phyloP scores from a whole-genome alignment of 2,329 filamentous ascomycete species.

The Exophiala xenobiotica region DNA sequence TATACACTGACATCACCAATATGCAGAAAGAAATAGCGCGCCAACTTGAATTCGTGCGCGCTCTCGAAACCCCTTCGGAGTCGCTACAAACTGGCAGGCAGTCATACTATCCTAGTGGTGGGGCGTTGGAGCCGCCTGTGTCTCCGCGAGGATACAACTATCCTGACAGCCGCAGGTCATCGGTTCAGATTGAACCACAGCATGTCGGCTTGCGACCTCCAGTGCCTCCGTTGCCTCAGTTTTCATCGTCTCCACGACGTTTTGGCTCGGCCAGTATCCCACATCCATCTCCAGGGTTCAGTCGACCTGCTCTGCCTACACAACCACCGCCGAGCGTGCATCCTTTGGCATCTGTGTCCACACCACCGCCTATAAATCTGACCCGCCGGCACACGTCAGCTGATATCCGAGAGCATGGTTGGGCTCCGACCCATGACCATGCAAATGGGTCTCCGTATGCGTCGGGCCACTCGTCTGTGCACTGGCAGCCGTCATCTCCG shows the following conservation, averaged over 20 bases:
- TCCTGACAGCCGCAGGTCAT: conserved; percentile 75
- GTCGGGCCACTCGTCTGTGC: conserved; percentile 60
- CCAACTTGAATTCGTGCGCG: conserved; percentile 59
- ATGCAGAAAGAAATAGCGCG: conserved; percentile 65
- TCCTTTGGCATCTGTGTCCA: conserved; percentile 56
- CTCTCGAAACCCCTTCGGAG: conserved; percentile 64
- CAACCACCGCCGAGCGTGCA: conserved; percentile 66
- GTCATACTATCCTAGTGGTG: conserved; percentile 60
- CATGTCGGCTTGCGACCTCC: conserved; percentile 29
- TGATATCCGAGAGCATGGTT: conserved; percentile 87
- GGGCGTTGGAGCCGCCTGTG: conserved; percentile 69
- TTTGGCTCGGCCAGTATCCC: conserved; percentile 80
- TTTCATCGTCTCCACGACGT: conserved; percentile 73
- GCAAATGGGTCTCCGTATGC: conserved; percentile 60
- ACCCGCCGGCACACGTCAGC: conserved; percentile 88
- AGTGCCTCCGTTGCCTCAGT: conserved; percentile 55
- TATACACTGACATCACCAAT: conserved; percentile 65
- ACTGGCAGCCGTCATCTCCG: conserved; percentile 63
- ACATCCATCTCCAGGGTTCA: conserved; percentile 70
- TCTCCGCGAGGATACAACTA: conserved; percentile 85
- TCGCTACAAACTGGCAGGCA: conserved; percentile 62
- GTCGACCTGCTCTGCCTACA: conserved; percentile 67
- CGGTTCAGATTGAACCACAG: conserved; percentile 59
- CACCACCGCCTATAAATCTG: conserved; percentile 63
- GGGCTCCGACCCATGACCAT: conserved; percentile 53